Evolutionary conservation across 176 grass and related monocot species (phyloP).

Genomic region (Oryza australiensis): DNA sequence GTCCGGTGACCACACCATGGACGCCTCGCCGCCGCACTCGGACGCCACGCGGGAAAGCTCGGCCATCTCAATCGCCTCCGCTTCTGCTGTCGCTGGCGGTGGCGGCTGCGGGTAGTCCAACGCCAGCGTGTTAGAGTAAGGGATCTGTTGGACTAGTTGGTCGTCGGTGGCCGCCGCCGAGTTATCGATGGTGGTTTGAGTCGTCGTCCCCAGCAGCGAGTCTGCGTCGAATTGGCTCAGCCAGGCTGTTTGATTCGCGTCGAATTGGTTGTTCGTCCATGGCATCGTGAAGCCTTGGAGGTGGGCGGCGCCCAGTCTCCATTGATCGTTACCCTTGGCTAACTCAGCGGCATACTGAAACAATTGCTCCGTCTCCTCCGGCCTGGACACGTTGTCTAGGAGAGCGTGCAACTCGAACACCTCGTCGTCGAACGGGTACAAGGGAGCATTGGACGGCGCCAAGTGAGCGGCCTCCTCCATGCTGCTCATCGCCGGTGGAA

Average conservation of each 20-base stretch:
- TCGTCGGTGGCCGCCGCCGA: not conserved
- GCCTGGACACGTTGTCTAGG: not conserved
- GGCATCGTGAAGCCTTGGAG: not conserved
- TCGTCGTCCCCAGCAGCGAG: not conserved
- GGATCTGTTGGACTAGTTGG: not conserved
- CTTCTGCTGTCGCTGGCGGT: not conserved
- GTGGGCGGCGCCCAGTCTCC: not conserved
- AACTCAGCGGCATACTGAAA: not conserved
- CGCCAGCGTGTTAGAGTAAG: not conserved
- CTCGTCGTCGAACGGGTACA: not conserved
- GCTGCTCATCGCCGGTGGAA: not conserved
- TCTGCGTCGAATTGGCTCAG: not conserved
- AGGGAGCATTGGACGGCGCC: not conserved
- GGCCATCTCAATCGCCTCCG: not conserved
- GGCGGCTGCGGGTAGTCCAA: not conserved
- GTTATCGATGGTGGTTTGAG: not conserved
- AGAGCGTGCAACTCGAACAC: not conserved
- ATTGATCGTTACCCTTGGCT: not conserved
- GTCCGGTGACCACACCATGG: slow-evolving; percentile 19
- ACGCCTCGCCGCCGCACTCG: not conserved
- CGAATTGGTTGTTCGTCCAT: not conserved
- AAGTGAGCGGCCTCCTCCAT: not conserved
- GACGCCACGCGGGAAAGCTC: not conserved
- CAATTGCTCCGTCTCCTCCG: not conserved
- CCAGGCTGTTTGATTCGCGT: not conserved